phyloP scores from a whole-genome alignment of 805 yeast species.

The Lipomyces lipofer region DNA sequence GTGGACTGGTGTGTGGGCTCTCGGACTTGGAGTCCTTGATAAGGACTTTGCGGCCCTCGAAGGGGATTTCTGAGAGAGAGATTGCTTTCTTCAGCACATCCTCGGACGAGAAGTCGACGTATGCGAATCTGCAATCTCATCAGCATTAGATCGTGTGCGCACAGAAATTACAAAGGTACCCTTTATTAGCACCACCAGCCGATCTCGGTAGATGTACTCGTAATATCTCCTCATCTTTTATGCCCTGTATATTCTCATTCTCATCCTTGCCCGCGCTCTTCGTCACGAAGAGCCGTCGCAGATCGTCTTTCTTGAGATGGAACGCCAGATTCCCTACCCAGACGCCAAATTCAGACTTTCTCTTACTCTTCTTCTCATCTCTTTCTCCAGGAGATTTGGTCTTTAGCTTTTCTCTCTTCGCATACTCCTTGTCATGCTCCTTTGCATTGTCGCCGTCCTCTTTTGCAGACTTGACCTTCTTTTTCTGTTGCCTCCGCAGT shows the following conservation, averaged over 20 bases:
- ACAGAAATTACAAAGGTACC: not conserved
- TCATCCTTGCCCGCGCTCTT: slow-evolving; percentile 52
- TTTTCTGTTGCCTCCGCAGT: slow-evolving; percentile 68
- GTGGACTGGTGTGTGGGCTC: slow-evolving; percentile 50
- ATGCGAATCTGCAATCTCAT: slow-evolving; percentile 79
- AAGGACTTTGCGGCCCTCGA: slow-evolving; percentile 82
- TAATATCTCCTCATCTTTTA: slow-evolving; percentile 60
- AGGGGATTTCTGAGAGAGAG: slow-evolving; percentile 63
- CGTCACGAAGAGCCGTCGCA: slow-evolving; percentile 60
- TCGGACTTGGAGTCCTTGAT: slow-evolving; percentile 79
- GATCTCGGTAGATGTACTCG: slow-evolving; percentile 78
- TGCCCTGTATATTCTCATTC: too few species aligned
- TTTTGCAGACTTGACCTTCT: slow-evolving; percentile 40
- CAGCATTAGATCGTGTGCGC: not conserved
- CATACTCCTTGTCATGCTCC: slow-evolving; percentile 28
- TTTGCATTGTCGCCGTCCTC: slow-evolving; percentile 42
- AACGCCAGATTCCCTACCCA: slow-evolving; percentile 95
- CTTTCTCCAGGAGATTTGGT: not conserved
- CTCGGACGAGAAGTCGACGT: slow-evolving; percentile 70
- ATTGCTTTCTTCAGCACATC: slow-evolving; percentile 65
- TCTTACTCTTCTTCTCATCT: slow-evolving; percentile 11
- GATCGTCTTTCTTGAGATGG: slow-evolving; percentile 75
- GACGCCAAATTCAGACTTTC: slow-evolving; percentile 62
- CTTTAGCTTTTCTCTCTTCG: slow-evolving; percentile 3
- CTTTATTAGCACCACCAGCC: slow-evolving; percentile 56